Evolutionary conservation across 2,329 filamentous ascomycete genomes (phyloP).

Genomic region (Diplodia sapinea): DNA sequence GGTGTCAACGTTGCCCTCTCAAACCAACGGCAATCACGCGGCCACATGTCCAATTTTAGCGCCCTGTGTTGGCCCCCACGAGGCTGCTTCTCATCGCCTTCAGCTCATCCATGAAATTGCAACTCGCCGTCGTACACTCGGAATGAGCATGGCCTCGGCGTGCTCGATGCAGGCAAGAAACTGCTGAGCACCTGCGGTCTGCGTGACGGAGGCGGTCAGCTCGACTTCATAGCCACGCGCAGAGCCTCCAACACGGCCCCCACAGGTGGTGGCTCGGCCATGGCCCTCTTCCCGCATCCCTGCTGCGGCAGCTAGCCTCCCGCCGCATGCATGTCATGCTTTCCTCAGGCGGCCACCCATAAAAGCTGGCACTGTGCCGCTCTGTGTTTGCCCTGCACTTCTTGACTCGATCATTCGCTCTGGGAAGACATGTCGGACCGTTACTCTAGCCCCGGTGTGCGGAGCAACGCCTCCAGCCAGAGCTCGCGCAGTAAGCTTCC

Average conservation of each 20-base stretch:
- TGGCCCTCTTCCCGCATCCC: background rate
- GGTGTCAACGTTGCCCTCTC: background rate
- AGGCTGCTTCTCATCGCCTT: background rate
- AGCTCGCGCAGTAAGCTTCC: slow-evolving; percentile 7
- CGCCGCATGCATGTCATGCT: slow-evolving; percentile 11
- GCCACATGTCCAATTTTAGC: background rate
- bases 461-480: slow-evolving; percentile 18
- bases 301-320: background rate
- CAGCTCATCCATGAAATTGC: background rate
- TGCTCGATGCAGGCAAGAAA: background rate
- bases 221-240: background rate
- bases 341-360: slow-evolving; percentile 3
- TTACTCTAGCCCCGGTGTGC: background rate
- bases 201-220: background rate
- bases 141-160: background rate
- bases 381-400: background rate
- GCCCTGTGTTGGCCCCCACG: background rate
- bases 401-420: too few relatives aligned
- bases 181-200: background rate
- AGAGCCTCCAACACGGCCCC: slow-evolving; percentile 19
- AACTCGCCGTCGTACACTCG: background rate
- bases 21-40: background rate
- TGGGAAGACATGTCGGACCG: slow-evolving; percentile 11
- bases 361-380: slow-evolving; percentile 9
- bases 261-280: slow-evolving; percentile 11